Evolutionary conservation across 2,329 filamentous ascomycete genomes (phyloP).

Genomic region (Pseudocercospora ulei): DNA sequence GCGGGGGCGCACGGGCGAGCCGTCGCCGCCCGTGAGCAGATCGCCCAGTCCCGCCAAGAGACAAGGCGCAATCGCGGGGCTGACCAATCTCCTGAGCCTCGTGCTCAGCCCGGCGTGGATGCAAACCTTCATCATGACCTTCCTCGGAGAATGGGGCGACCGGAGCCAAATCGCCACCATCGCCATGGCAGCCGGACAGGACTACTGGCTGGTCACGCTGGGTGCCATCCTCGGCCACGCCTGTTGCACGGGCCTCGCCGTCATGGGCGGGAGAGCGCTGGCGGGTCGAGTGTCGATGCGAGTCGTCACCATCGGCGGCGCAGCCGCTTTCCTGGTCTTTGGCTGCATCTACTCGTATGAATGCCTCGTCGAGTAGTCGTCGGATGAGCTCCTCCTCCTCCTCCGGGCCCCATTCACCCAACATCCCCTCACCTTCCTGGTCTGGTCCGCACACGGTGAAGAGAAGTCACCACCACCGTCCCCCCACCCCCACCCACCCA

Average conservation of each 20-base stretch:
- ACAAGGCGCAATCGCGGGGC: conserved; percentile 43
- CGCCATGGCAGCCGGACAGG: conserved; percentile 94
- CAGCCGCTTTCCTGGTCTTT: conserved; percentile 80
- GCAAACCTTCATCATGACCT: conserved; percentile 98
- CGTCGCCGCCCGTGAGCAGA: conserved; percentile 25
- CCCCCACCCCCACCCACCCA: no score
- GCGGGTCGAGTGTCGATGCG: conserved; percentile 89
- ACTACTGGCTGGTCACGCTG: conserved; percentile 97
- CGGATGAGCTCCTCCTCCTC: background rate
- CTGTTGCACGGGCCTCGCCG: conserved; percentile 81
- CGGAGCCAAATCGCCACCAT: conserved; percentile 96
- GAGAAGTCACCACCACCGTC: no score
- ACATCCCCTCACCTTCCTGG: background rate
- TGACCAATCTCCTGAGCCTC: conserved; percentile 78
- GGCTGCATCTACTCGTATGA: conserved; percentile 86
- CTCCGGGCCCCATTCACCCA: background rate
- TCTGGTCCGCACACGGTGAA: no score
- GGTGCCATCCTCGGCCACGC: conserved; percentile 80
- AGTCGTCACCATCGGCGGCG: conserved; percentile 89
- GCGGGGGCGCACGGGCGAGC: conserved; percentile 23
- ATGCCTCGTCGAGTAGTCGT: conserved; percentile 25
- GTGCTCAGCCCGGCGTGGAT: conserved; percentile 95
- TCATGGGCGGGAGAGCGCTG: conserved; percentile 83
- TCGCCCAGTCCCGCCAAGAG: conserved; percentile 28
- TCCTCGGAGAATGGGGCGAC: conserved; percentile 96